Evolutionary conservation across 2,329 filamentous ascomycete genomes (phyloP), one percentile per base, ranked within the genome.

Genomic region (Penicillium sclerotiorum): DNA sequence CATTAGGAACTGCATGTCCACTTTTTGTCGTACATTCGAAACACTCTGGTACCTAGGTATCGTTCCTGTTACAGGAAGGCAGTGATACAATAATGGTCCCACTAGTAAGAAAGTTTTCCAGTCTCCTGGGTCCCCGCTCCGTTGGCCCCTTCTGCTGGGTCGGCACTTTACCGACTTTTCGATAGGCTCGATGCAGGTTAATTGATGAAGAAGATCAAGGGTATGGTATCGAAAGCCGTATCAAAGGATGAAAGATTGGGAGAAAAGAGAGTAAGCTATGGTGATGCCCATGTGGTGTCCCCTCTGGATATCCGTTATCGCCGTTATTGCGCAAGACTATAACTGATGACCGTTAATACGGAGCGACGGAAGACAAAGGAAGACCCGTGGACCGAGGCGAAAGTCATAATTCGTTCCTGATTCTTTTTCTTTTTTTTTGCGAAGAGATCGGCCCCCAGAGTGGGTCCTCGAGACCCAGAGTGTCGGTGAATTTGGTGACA

Each of bases 401-500:
- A n/a, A n/a, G n/a, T n/a, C n/a, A n/a, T n/a, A n/a, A n/a, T n/a
- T n/a, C n/a, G n/a, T n/a, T n/a, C n/a, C n/a, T n/a, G n/a, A n/a
- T n/a, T n/a, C n/a, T n/a, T 28, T 28, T 28, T 28, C 25, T 21
- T 21, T 42, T 18, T 42, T 5, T 22, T 12, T 22, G 8, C 15
- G 8, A 48, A 25, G 44, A 49, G 58, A 61, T 60, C 57, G 44
- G 33, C 8, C 42, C 53, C 42, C 35, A 22, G 30, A 56, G 53
- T 48, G 49, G 55, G 55, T 51, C 42, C 15, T 9, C 18, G 12
- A 21, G 39, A 44, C 18, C 57, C 53, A 37, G 47, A 60, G 50
- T 60, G 59, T 61, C 58, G 59, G 59, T 61, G 59, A 60, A 61
- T 59, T 61, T 18, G 51, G 22, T 58, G 53, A 53, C 53, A 53